phyloP scores from a whole-genome alignment of 495 filamentous ascomycete species.

The Lepraria neglecta region DNA sequence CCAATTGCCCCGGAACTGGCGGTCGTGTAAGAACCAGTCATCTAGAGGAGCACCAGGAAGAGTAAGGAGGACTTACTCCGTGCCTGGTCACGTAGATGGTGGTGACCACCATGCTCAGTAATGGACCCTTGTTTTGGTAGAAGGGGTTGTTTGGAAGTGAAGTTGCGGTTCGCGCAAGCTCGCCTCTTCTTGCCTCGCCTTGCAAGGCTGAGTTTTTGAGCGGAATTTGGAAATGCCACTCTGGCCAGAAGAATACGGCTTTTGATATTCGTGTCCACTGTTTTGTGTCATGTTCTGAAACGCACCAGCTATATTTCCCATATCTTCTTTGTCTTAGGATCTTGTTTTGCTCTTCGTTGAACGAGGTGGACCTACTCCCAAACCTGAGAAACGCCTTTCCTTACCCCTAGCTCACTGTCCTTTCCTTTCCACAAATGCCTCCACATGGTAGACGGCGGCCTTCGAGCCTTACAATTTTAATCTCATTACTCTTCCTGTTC shows the following conservation, averaged over 20 bases:
- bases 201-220: constrained; percentile 1
- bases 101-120: constrained; percentile 20
- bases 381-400: not conserved
- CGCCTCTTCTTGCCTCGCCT: constrained; percentile 18
- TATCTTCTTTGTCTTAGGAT: too few relatives aligned
- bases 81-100: constrained; percentile 81
- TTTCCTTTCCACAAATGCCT: constrained; percentile 39
- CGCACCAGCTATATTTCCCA: not conserved
- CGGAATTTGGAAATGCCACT: constrained; percentile 15
- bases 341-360: not conserved
- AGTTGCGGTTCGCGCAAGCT: constrained; percentile 8
- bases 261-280: not conserved
- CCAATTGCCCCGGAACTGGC: constrained; percentile 78
- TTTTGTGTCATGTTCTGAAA: not conserved
- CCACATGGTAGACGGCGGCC: constrained; percentile 42
- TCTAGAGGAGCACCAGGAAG: not conserved
- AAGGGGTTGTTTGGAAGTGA: not conserved
- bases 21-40: not conserved
- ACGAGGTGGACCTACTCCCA: not conserved
- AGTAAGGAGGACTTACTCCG: constrained; percentile 54
- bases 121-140: not conserved
- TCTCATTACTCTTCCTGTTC: constrained; percentile 52
- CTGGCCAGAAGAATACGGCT: constrained; percentile 9
- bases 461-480: constrained; percentile 31
- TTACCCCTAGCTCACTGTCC: not conserved